Base-by-base conservation (phyloP, 1,139 yeast genomes). In the Spathaspora sp. region DNA sequence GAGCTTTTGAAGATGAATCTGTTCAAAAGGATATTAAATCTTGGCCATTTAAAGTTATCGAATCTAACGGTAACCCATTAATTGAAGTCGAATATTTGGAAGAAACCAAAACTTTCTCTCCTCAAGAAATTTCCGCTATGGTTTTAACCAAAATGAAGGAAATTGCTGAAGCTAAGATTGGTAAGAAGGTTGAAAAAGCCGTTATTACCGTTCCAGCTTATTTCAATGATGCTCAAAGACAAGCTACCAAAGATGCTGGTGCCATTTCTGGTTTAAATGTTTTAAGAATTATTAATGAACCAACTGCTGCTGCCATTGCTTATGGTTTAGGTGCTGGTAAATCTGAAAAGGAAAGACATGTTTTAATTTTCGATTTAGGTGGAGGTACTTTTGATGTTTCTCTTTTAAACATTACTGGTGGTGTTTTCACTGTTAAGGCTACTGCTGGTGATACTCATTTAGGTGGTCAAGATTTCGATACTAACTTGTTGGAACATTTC, bases 381-480 rank as follows among this genome's bases (percentile, higher is more conserved):
- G 96, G 97, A 78, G 97, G 97, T 83, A 90, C 97, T 73, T 90
- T 90, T 79, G 97, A 90, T 88, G 97, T 91, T 59, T 93, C 99
- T 52, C 82, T 91, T 65, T 81, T 91, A 74, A 88, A 89, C 81
- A 89, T 93, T 72, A 95, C 95, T 72, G 98, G 95, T 75, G 99
- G 99, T 84, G 95, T 93, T 68, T 93, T 91, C 86, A 91, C 95
- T 70, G 99, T 93, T 70, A 91, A 91, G 85, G 95, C 99, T 66
- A 93, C 99, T 66, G 97, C 98, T 72, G 99, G 99, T 89, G 97
- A 93, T 81, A 93, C 99, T 67, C 99, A 91, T 80, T 86, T 91
- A 82, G 98, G 99, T 86, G 98, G 98, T 86, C 96, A 91, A 82
- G 98, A 91, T 82, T 91, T 91, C 78, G 97, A 90, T 77, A 85